Conservation (phyloP, 352 stramenopile species). For the Globisporangium abappressorium region DNA sequence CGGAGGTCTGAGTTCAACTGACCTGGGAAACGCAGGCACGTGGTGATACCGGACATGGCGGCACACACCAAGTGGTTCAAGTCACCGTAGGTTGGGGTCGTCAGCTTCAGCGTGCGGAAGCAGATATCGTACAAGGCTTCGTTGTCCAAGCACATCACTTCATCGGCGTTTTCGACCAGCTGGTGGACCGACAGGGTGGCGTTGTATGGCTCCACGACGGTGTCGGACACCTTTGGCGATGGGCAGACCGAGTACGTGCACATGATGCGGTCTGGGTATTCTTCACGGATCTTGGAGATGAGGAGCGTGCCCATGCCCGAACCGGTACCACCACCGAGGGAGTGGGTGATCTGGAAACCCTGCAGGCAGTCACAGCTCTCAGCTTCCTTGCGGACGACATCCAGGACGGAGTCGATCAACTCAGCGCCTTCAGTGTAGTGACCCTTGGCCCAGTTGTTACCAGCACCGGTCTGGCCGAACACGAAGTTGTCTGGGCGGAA, state of each 20-base stretch:
- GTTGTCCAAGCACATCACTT: conserved; percentile 99
- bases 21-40: conserved; percentile 97
- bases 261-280: conserved; percentile 98
- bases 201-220: conserved; percentile 99
- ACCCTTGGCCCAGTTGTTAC: conserved; percentile 99
- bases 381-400: conserved; percentile 98
- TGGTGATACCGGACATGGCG: conserved; percentile 98
- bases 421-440: conserved; percentile 99
- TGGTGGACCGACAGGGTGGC: conserved; percentile 98
- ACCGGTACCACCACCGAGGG: conserved; percentile 98
- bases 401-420: conserved; percentile 97
- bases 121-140: conserved; percentile 99
- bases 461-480: conserved; percentile 97
- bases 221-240: conserved; percentile 98
- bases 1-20: conserved; percentile 99
- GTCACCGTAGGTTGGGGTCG: conserved; percentile 98
- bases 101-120: conserved; percentile 99
- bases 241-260: conserved; percentile 99
- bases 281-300: conserved; percentile 96
- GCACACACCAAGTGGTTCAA: conserved; percentile 99
- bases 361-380: conserved; percentile 98
- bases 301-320: conserved; percentile 99
- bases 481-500: conserved; percentile 99
- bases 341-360: conserved; percentile 99
- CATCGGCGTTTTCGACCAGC: conserved; percentile 99